Conservation (phyloP, 2,329 filamentous ascomycete species). For the Colletotrichum cuscutae region DNA sequence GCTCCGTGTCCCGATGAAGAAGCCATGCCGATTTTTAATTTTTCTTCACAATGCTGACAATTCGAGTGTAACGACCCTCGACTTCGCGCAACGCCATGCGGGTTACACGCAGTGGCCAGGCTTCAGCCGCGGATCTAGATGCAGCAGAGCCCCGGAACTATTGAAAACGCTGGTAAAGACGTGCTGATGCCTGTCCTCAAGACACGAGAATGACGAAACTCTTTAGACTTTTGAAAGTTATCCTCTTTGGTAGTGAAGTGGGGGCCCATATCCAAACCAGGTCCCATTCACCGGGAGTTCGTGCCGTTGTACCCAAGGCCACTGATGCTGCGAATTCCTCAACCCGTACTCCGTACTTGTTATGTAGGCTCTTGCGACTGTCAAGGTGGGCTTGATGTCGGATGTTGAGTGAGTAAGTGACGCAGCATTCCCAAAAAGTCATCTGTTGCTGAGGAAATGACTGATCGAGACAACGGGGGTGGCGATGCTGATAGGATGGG, state of each 20-base stretch:
- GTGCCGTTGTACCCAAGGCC: too few species aligned
- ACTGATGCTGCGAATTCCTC: background rate
- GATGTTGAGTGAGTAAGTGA: conserved; percentile 12
- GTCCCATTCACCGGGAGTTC: too few species aligned
- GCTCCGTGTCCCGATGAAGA: background rate
- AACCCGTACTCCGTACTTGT: background rate
- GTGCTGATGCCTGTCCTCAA: background rate
- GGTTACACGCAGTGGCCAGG: background rate
- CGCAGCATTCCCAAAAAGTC: background rate
- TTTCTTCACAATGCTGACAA: too few species aligned
- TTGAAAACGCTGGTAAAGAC: background rate
- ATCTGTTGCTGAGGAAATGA: conserved; percentile 12
- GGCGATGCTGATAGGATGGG: conserved; percentile 19
- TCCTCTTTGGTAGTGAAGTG: background rate
- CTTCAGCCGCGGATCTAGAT: background rate
- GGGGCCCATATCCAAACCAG: too few species aligned
- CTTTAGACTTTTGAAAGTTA: background rate
- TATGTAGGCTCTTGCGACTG: background rate
- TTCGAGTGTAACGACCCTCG: background rate
- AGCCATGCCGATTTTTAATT: background rate
- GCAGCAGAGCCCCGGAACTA: background rate
- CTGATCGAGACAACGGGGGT: conserved; percentile 16
- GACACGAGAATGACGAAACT: background rate
- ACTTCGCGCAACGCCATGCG: background rate
- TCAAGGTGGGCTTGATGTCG: conserved; percentile 6